phyloP scores from a whole-genome alignment of 768 basidiomycete species.

The Boletus huronensis region DNA sequence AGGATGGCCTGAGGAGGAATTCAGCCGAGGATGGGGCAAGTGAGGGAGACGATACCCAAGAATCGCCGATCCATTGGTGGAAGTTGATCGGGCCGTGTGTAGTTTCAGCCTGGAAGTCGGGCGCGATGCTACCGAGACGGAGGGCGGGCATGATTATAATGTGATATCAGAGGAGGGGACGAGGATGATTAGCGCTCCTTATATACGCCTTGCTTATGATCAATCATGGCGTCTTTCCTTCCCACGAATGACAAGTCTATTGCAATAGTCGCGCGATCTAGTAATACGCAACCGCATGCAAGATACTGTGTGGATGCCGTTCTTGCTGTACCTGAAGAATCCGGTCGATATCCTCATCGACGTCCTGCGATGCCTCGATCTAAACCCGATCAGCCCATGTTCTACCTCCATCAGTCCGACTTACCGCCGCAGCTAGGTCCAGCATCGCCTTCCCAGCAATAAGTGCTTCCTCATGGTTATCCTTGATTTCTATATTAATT shows the following conservation, averaged over 20 bases:
- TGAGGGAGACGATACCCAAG: slow-evolving; percentile 60
- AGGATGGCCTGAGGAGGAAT: slow-evolving; percentile 61
- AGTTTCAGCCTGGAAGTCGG: slow-evolving; percentile 89
- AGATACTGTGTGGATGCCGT: slow-evolving; percentile 84
- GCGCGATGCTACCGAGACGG: slow-evolving; percentile 84
- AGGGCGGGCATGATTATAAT: slow-evolving; percentile 44
- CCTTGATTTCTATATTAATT: slow-evolving; percentile 97
- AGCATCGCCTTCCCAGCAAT: slow-evolving; percentile 95
- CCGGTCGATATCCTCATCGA: slow-evolving; percentile 87
- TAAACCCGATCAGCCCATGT: slow-evolving; percentile 32
- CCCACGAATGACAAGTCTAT: slow-evolving; percentile 45
- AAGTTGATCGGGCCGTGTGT: slow-evolving; percentile 85
- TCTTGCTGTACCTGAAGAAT: slow-evolving; percentile 86
- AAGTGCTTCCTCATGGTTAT: slow-evolving; percentile 97
- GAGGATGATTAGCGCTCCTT: background rate
- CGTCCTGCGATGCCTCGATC: slow-evolving; percentile 83
- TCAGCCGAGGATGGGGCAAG: background rate
- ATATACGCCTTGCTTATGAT: slow-evolving; percentile 14
- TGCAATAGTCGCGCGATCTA: slow-evolving; percentile 38
- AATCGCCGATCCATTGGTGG: slow-evolving; percentile 87
- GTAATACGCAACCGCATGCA: slow-evolving; percentile 92
- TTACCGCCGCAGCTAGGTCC: slow-evolving; percentile 83
- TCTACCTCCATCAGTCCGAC: slow-evolving; percentile 32
- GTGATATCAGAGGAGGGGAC: slow-evolving; percentile 1
- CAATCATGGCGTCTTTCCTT: slow-evolving; percentile 56